Conservation (phyloP, 768 basidiomycete species). For the Auriscalpium vulgare region DNA sequence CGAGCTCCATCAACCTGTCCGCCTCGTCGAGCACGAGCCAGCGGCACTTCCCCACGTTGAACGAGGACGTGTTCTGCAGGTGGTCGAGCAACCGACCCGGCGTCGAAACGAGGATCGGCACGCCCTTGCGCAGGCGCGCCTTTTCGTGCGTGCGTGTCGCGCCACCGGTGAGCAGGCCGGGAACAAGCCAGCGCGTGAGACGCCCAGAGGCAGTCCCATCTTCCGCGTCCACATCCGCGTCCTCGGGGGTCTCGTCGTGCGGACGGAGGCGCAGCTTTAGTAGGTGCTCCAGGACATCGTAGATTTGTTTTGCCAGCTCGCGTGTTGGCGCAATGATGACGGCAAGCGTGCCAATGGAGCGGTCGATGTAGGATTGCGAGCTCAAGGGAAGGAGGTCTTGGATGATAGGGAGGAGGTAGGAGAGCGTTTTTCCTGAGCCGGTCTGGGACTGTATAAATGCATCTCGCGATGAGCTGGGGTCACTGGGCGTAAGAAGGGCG, state of each 20-base stretch:
- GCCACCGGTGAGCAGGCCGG: slow-evolving; percentile 91
- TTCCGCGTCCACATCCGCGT: slow-evolving; percentile 29
- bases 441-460: slow-evolving; percentile 95
- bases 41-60: slow-evolving; percentile 87
- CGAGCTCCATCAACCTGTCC: slow-evolving; percentile 94
- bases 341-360: slow-evolving; percentile 90
- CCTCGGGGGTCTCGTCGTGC: slow-evolving; percentile 44
- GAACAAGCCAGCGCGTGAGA: slow-evolving; percentile 87
- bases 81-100: slow-evolving; percentile 95
- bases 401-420: slow-evolving; percentile 90
- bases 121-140: slow-evolving; percentile 85
- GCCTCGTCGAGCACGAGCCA: slow-evolving; percentile 98
- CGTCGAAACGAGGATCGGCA: slow-evolving; percentile 92
- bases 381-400: slow-evolving; percentile 90
- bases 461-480: slow-evolving; percentile 44
- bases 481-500: slow-evolving; percentile 45
- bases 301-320: slow-evolving; percentile 94
- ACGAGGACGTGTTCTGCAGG: slow-evolving; percentile 88
- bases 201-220: slow-evolving; percentile 27
- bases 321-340: slow-evolving; percentile 93
- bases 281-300: slow-evolving; percentile 82
- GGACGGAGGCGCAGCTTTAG: slow-evolving; percentile 68
- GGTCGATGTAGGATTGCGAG: slow-evolving; percentile 86
- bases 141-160: slow-evolving; percentile 93
- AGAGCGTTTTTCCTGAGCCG: slow-evolving; percentile 92